Evolutionary conservation across 495 filamentous ascomycete species (phyloP).

Genomic region (Tuber aestivum): DNA sequence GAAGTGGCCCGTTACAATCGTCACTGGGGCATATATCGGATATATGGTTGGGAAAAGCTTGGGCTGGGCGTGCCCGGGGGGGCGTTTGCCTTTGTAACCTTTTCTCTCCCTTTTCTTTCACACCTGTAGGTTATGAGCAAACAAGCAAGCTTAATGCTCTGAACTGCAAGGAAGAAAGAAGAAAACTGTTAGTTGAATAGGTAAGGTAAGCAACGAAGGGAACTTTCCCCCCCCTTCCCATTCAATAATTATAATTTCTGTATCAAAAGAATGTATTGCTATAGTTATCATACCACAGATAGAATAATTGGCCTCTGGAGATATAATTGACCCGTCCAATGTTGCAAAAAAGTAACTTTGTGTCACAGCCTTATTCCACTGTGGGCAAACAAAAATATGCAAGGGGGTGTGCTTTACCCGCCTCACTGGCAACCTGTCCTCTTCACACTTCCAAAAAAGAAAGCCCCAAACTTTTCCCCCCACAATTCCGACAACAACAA

Average conservation of each 20-base stretch:
- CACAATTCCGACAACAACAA: conserved; percentile 2
- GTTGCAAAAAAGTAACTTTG: background rate
- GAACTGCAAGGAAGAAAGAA: background rate
- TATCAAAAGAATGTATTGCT: background rate
- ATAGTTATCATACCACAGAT: background rate
- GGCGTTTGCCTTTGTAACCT: conserved; percentile 53
- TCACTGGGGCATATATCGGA: conserved; percentile 65
- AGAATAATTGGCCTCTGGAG: background rate
- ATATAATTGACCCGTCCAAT: background rate
- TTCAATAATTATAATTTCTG: background rate
- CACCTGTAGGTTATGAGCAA: background rate
- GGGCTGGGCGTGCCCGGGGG: conserved; percentile 59
- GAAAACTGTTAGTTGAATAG: background rate
- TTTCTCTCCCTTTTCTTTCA: background rate
- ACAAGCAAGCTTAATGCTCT: background rate
- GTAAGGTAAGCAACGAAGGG: background rate
- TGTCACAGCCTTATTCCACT: background rate
- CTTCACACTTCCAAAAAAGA: background rate
- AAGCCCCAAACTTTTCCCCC: background rate
- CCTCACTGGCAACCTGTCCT: conserved; percentile 3
- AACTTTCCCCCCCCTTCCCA: background rate
- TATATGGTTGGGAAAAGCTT: conserved; percentile 57
- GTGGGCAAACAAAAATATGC: background rate
- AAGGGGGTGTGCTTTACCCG: background rate
- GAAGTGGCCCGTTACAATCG: conserved; percentile 89